A percentile compares a stretch with the other conserved stretches of the same genome.
Conservation (phyloP, 2,329 filamentous ascomycete species). For the Exophiala sp. region DNA sequence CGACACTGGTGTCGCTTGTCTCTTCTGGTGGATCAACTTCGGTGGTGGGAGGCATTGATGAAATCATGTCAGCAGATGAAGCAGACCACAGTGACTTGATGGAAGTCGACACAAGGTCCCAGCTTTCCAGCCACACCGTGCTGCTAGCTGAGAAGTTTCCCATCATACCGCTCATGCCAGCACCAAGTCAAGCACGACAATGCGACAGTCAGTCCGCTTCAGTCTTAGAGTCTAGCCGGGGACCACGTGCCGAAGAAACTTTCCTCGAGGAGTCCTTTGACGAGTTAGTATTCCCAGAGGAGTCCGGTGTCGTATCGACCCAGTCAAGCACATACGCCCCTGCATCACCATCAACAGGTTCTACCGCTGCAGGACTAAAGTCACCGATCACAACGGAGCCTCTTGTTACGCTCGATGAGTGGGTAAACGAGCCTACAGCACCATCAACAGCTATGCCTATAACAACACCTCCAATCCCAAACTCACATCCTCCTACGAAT, state of each 20-base stretch:
- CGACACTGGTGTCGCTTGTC: not conserved
- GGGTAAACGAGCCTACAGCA: no score
- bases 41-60: not conserved
- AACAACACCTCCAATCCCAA: not conserved
- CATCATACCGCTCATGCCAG: not conserved
- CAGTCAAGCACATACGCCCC: no score
- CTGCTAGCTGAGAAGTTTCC: not conserved
- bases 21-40: not conserved
- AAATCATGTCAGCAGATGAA: not conserved
- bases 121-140: not conserved
- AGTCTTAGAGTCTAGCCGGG: not conserved
- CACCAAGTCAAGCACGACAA: not conserved
- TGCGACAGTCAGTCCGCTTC: not conserved
- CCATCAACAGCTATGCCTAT: not conserved
- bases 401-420: no score
- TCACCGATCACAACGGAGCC: not conserved
- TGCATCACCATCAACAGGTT: no score
- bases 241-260: not conserved
- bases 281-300: no score
- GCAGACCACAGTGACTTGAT: constrained; percentile 5
- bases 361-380: not conserved
- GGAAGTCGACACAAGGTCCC: not conserved
- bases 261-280: no score
- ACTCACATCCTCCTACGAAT: not conserved
- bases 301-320: no score